Evolutionary conservation across 1,139 yeast species (phyloP), one percentile per base, ranked within the genome.

Genomic region (Yamadazyma taylorii): DNA sequence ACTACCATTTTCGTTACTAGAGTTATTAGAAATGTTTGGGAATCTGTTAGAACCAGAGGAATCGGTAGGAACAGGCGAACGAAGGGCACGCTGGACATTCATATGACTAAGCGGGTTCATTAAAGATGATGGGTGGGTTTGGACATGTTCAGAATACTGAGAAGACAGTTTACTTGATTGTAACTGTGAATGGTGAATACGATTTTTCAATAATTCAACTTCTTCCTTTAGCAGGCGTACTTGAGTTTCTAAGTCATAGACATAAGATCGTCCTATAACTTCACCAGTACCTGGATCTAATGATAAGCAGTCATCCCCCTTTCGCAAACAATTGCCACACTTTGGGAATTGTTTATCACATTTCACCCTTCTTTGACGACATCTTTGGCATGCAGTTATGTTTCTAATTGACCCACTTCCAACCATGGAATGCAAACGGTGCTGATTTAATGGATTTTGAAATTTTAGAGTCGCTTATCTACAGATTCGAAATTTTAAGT

Each of bases 281-380:
- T 94, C 65, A 0, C 95, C 95, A 0, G 95, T 85, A 4, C 87
- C 87, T 0, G 95, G 86, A 56, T 88, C 96, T 11, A 85, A 60
- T 0, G 92, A 88, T 11, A 86, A 78, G 58, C 96, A 87, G 12
- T 83, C 85, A 3, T 66, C 79, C 7, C 78, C 77, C 14, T 83
- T 81, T 48, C 77, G 79, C 23, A 65, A 69, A 59, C 96, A 87
- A 27, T 77, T 74, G 9, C 77, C 63, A 55, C 96, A 88, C 36
- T 79, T 75, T 1, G 95, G 95, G 56, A 85, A 81, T 47, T 78
- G 75, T 47, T 82, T 88, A 49, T 88, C 94, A 62, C 96, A 88
- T 51, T 80, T 79, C 38, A 86, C 78, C 58, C 87, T 87, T 53
- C 86, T 81, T 39, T 68, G 56, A 15, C 95, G 73, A 52, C 96